Evolutionary conservation across 306 rosid species (phyloP).

Genomic region (Luffa acutangula): DNA sequence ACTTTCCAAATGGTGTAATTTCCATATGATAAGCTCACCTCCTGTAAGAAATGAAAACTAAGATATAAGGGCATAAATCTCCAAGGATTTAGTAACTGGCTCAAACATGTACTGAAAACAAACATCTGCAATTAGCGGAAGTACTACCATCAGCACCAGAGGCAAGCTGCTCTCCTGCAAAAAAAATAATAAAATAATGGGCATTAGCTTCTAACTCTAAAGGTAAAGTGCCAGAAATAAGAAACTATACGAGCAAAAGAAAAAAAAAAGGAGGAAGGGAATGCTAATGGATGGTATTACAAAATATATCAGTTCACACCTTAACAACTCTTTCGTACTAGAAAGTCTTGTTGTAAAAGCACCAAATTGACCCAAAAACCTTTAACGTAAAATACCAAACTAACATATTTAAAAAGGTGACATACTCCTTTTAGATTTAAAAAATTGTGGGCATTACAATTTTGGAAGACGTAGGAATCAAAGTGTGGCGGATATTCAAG

Average conservation of each 20-base stretch:
- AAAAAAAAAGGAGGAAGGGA: not conserved
- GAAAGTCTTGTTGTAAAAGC: not conserved
- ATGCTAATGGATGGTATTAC: not conserved
- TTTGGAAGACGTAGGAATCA: not conserved
- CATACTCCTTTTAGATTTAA: not conserved
- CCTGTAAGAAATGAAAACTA: constrained; percentile 27
- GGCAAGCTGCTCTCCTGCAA: constrained; percentile 78
- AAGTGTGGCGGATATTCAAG: not conserved
- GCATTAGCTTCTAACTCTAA: not conserved
- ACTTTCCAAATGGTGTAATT: constrained; percentile 45
- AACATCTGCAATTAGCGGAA: constrained; percentile 5
- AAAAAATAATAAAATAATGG: not conserved
- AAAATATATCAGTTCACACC: not conserved
- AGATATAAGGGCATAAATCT: not conserved
- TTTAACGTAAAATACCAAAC: not conserved
- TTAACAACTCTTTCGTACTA: not conserved
- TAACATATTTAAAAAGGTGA: not conserved
- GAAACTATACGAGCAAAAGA: not conserved
- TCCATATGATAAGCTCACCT: constrained; percentile 78
- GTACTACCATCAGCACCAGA: constrained; percentile 80
- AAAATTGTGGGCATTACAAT: not conserved
- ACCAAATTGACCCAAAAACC: not conserved
- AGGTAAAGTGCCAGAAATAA: not conserved
- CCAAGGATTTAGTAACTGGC: not conserved
- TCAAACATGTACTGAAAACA: not conserved